Conservation (phyloP, 2,329 filamentous ascomycete species). For the Pleurostoma richardsiae region DNA sequence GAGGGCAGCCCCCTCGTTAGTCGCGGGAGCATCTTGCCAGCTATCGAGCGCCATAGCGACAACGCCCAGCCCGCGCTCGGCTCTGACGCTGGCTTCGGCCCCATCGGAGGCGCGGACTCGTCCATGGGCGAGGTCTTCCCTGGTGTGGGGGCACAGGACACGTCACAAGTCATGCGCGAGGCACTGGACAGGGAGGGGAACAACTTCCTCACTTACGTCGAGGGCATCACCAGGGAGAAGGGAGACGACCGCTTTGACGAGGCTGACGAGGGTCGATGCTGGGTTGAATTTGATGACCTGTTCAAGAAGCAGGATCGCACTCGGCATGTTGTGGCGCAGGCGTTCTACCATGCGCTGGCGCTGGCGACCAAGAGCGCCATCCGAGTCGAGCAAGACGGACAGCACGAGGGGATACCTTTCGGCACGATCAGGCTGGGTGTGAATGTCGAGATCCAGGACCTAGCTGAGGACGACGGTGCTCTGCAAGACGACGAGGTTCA, state of each 20-base stretch:
- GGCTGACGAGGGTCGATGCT: conserved; percentile 25
- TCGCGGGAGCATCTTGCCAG: conserved; percentile 26
- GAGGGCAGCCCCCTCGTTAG: conserved; percentile 31
- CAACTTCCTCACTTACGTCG: conserved; percentile 40
- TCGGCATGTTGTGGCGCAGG: conserved; percentile 64
- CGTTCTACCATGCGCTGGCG: conserved; percentile 67
- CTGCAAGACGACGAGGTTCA: too few relatives aligned
- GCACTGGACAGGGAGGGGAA: conserved; percentile 38
- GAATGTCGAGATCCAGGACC: conserved; percentile 8
- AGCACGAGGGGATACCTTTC: conserved; percentile 31
- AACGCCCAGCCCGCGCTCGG: conserved; percentile 22
- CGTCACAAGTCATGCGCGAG: conserved; percentile 23
- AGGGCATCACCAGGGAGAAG: conserved; percentile 25
- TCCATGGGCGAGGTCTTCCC: conserved; percentile 19
- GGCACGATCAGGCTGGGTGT: conserved; percentile 42
- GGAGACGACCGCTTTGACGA: conserved; percentile 22
- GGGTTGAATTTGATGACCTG: conserved; percentile 64
- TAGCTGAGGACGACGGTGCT: background rate
- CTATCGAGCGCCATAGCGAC: conserved; percentile 45
- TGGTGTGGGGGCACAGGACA: conserved; percentile 12
- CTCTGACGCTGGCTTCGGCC: conserved; percentile 22
- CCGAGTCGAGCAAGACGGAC: conserved; percentile 53
- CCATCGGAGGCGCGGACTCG: conserved; percentile 21
- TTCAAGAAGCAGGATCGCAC: conserved; percentile 52
- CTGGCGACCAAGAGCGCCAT: conserved; percentile 64